Conservation (phyloP, 1,284 basidiomycete species). For the Heterobasidion irregulare region DNA sequence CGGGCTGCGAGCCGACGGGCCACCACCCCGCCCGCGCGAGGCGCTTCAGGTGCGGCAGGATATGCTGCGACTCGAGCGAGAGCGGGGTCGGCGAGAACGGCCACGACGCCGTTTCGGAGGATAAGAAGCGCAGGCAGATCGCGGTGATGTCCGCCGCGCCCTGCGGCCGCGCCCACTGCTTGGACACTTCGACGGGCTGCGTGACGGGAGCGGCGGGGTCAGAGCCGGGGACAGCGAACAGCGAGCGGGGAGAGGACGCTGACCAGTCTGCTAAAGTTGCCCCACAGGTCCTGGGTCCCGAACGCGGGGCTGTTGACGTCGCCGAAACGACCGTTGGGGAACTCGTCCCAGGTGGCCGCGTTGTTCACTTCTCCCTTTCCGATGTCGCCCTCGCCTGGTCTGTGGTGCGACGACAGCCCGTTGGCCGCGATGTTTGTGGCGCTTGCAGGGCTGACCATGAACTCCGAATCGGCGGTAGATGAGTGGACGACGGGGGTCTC, state of each 20-base stretch:
- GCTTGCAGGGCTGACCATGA: slow-evolving; percentile 51
- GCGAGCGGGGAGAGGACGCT: slow-evolving; percentile 9
- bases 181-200: slow-evolving; percentile 58
- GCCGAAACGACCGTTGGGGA: slow-evolving; percentile 98
- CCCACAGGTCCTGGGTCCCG: slow-evolving; percentile 74
- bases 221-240: background rate
- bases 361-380: slow-evolving; percentile 68
- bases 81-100: slow-evolving; percentile 89
- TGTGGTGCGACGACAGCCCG: slow-evolving; percentile 30
- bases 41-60: slow-evolving; percentile 71
- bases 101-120: slow-evolving; percentile 63
- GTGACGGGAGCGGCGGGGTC: too few relatives aligned
- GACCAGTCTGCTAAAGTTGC: slow-evolving; percentile 49
- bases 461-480: slow-evolving; percentile 22
- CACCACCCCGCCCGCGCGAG: slow-evolving; percentile 81
- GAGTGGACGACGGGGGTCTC: slow-evolving; percentile 6
- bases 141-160: slow-evolving; percentile 64
- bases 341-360: slow-evolving; percentile 91
- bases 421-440: slow-evolving; percentile 52
- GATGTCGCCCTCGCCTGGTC: slow-evolving; percentile 39
- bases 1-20: slow-evolving; percentile 97
- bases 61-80: slow-evolving; percentile 78
- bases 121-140: slow-evolving; percentile 78
- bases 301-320: slow-evolving; percentile 96
- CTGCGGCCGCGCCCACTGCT: slow-evolving; percentile 79